phyloP scores from a whole-genome alignment of 768 basidiomycete genomes.

The Mycena rosella region DNA sequence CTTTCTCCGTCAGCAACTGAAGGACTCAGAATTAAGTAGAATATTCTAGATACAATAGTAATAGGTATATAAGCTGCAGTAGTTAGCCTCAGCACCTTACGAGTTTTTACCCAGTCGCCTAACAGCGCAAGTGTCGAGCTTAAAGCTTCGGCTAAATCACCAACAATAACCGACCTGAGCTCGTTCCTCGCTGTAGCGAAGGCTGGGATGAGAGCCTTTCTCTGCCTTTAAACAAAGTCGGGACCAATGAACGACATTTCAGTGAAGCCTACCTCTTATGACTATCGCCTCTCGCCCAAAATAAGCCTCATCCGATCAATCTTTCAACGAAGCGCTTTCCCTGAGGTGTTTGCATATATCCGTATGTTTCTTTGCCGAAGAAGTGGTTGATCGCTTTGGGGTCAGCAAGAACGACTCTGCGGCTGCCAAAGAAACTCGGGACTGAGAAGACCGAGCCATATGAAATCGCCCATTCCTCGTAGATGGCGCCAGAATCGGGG shows the following conservation, averaged over 20 bases:
- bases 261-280: conserved; percentile 41
- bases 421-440: conserved; percentile 51
- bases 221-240: not conserved
- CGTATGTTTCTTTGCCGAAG: conserved; percentile 62
- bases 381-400: conserved; percentile 61
- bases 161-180: no score
- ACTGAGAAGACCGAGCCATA: conserved; percentile 62
- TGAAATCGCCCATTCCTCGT: conserved; percentile 60
- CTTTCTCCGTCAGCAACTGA: no score
- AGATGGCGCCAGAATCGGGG: conserved; percentile 48
- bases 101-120: no score
- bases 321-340: conserved; percentile 41
- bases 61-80: no score
- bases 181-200: no score
- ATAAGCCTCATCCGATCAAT: conserved; percentile 47
- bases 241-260: not conserved
- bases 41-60: no score
- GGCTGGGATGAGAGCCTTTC: conserved; percentile 16
- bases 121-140: no score
- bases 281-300: conserved; percentile 50
- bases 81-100: no score
- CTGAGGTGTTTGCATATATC: conserved; percentile 52
- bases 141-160: no score
- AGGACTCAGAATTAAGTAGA: no score
- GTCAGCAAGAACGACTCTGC: conserved; percentile 42